Evolutionary conservation across 2,329 filamentous ascomycete species (phyloP).

Genomic region (Pseudocercospora cruenta): DNA sequence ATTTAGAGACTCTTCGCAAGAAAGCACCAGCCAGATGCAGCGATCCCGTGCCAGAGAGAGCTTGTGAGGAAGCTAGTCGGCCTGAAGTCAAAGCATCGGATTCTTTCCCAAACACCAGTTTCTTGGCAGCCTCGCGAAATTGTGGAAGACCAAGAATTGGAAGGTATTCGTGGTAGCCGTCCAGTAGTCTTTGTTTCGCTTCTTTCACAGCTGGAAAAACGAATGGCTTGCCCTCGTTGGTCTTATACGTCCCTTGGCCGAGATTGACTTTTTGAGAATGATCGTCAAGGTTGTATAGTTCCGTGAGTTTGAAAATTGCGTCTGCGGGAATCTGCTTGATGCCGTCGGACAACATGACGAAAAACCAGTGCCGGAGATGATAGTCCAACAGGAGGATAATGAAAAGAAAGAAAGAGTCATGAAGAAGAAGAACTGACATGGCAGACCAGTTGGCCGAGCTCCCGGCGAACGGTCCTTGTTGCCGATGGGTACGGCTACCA

Average conservation of each 20-base stretch:
- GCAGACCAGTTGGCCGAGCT: too few species aligned
- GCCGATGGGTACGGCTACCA: too few species aligned
- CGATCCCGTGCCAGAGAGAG: slow-evolving; percentile 96
- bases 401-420: too few species aligned
- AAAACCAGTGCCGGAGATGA: not conserved
- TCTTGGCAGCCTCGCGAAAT: slow-evolving; percentile 87
- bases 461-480: too few species aligned
- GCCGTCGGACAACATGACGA: slow-evolving; percentile 1
- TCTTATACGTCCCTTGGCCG: slow-evolving; percentile 96
- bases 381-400: too few species aligned
- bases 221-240: slow-evolving; percentile 96
- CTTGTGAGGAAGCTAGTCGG: slow-evolving; percentile 88
- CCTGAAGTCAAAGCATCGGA: slow-evolving; percentile 71
- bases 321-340: not conserved
- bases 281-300: slow-evolving; percentile 57
- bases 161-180: slow-evolving; percentile 94
- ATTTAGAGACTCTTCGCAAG: slow-evolving; percentile 85
- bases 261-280: slow-evolving; percentile 97
- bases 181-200: slow-evolving; percentile 83
- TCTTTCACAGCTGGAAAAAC: slow-evolving; percentile 89
- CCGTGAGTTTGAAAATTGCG: not conserved
- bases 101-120: slow-evolving; percentile 84
- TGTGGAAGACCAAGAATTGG: slow-evolving; percentile 93
- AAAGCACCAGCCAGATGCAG: slow-evolving; percentile 92
- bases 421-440: too few species aligned